Conservation (phyloP, 2,329 filamentous ascomycete species). For the Aspergillus fumigatiaffinis region DNA sequence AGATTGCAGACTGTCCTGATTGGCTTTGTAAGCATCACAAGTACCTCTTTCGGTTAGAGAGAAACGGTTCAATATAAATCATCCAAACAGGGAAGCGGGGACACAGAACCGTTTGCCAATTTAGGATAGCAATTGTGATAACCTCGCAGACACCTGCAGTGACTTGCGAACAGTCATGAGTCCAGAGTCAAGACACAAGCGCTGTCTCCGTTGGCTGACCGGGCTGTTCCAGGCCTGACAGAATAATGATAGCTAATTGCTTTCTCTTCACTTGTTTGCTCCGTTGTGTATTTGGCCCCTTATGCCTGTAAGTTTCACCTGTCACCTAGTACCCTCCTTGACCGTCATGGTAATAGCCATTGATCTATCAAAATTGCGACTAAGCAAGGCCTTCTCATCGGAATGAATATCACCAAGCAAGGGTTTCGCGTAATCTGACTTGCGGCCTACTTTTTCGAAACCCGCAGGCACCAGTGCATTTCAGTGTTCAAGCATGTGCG, state of each 20-base stretch:
- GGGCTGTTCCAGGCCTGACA: not conserved
- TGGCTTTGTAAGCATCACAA: not conserved
- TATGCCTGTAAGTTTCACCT: not conserved
- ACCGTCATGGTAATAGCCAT: not conserved
- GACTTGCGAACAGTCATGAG: not conserved
- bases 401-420: not conserved
- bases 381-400: not conserved
- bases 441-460: not conserved
- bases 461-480: not conserved
- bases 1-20: not conserved
- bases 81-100: not conserved
- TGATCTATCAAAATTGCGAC: not conserved
- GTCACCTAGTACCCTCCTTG: not conserved
- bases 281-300: not conserved
- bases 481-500: not conserved
- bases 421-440: not conserved
- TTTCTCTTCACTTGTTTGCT: no score
- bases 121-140: not conserved
- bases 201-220: not conserved
- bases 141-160: not conserved
- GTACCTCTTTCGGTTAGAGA: not conserved
- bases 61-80: not conserved
- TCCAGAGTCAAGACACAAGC: not conserved
- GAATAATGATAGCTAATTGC: no score
- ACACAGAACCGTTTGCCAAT: not conserved